phyloP scores from a whole-genome alignment of 1,284 basidiomycete genomes.

The Gymnopus androsaceus region DNA sequence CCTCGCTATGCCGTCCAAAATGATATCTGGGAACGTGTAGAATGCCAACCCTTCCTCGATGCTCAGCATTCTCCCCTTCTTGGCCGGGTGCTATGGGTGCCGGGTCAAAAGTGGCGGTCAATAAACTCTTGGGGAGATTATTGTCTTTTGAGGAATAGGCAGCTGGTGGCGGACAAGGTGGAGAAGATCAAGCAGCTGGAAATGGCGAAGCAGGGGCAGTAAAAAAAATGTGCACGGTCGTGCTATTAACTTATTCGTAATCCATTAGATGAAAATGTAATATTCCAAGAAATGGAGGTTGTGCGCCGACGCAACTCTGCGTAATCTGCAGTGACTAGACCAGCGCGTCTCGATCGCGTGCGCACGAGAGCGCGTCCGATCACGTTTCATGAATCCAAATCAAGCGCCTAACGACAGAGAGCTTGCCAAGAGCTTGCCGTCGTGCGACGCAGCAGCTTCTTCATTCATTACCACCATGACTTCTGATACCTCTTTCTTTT shows the following conservation, averaged over 20 bases:
- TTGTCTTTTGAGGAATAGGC: slow-evolving; percentile 63
- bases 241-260: no score
- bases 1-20: slow-evolving; percentile 74
- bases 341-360: no score
- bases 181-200: slow-evolving; percentile 4
- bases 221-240: no score
- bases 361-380: no score
- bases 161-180: slow-evolving; percentile 44
- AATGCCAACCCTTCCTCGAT: slow-evolving; percentile 83
- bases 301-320: no score
- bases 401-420: no score
- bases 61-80: slow-evolving; percentile 69
- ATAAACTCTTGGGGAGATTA: slow-evolving; percentile 72
- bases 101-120: slow-evolving; percentile 64
- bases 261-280: no score
- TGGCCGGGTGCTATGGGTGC: slow-evolving; percentile 78
- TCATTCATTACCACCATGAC: not conserved
- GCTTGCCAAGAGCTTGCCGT: no score
- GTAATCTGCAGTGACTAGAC: no score
- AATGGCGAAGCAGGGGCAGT: not conserved
- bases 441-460: no score
- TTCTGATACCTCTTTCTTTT: not conserved
- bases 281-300: no score
- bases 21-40: slow-evolving; percentile 73
- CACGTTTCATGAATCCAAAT: no score